phyloP scores from a whole-genome alignment of 129 eudicot species.

The Pittosporum tobira region DNA sequence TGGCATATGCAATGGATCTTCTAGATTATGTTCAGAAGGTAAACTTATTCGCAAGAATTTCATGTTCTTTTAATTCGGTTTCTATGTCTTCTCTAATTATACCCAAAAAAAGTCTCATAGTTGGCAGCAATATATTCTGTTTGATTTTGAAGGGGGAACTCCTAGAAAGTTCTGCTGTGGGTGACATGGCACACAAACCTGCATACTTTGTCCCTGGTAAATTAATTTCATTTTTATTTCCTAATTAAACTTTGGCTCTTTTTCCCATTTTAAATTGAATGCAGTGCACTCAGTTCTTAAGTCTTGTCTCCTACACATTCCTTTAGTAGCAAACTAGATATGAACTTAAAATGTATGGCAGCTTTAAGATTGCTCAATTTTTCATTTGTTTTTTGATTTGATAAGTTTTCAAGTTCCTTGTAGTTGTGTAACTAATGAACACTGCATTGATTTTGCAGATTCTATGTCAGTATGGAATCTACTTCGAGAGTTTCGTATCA shows the following conservation, averaged over 20 bases:
- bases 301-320: not conserved
- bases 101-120: slow-evolving; percentile 16
- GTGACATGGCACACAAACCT: slow-evolving; percentile 93
- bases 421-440: too few relatives aligned
- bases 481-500: slow-evolving; percentile 96
- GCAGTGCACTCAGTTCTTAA: not conserved
- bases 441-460: slow-evolving; percentile 41
- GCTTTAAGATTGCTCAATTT: too few relatives aligned
- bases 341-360: not conserved
- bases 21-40: slow-evolving; percentile 90
- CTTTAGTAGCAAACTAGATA: not conserved
- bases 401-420: too few relatives aligned
- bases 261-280: not conserved
- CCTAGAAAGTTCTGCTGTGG: slow-evolving; percentile 72
- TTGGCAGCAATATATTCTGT: slow-evolving; percentile 30
- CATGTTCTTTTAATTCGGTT: not conserved
- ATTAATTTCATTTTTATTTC: not conserved
- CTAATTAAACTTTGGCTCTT: not conserved
- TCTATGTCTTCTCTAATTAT: slow-evolving; percentile 10
- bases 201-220: slow-evolving; percentile 97
- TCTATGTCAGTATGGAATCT: slow-evolving; percentile 99
- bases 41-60: slow-evolving; percentile 4
- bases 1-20: slow-evolving; percentile 98
- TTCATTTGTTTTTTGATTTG: too few relatives aligned
- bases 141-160: slow-evolving; percentile 83